Evolutionary conservation across 139 green algal genomes (phyloP), one percentile per base, ranked within the genome.

Genomic region (Auxenochlorella pyrenoidosa): DNA sequence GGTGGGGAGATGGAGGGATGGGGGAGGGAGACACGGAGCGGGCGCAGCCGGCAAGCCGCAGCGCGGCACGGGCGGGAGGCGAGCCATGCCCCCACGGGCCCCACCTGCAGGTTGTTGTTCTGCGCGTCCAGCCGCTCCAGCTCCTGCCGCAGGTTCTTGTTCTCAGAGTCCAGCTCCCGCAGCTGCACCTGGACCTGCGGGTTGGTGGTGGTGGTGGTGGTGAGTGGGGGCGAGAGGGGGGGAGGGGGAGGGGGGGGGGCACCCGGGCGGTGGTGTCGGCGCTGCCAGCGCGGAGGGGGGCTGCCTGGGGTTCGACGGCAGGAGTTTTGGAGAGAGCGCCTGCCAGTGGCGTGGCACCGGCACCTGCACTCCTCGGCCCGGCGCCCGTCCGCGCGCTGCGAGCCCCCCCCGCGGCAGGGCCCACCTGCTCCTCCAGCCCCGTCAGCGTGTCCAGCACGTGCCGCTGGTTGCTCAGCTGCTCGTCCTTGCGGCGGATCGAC

Each of bases 401-500:
- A n/a, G n/a, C n/a, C n/a, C n/a, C n/a, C n/a, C n/a, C n/a, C n/a
- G n/a, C n/a, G n/a, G n/a, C n/a, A n/a, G n/a, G n/a, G 8, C 78
- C 10, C 70, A 82, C 83, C 75, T 72, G 16, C 54, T 91, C 88
- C 79, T 92, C 72, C 65, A 91, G 51, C 65, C 83, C 89, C 32
- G 76, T 83, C 13, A 93, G 71, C 51, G 77, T 89, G 21, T 70
- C 47, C 63, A 87, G 71, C 59, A 86, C 88, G 54, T 82, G 41
- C 32, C 83, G 79, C 78, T 92, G 71, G 51, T 60, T 71, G 41
- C n/a, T 70, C 13, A 94, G 40, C 76, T 92, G 89, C 80, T 93
- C 87, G 26, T 93, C 91, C 77, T 93, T 93, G 70, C n/a, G 65
- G n/a, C 90, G 82, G 70, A 94, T 86, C 16, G 91, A 87, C 13